Base-by-base conservation (phyloP, 352 stramenopile species). In the Globisporangium takayamanum region DNA sequence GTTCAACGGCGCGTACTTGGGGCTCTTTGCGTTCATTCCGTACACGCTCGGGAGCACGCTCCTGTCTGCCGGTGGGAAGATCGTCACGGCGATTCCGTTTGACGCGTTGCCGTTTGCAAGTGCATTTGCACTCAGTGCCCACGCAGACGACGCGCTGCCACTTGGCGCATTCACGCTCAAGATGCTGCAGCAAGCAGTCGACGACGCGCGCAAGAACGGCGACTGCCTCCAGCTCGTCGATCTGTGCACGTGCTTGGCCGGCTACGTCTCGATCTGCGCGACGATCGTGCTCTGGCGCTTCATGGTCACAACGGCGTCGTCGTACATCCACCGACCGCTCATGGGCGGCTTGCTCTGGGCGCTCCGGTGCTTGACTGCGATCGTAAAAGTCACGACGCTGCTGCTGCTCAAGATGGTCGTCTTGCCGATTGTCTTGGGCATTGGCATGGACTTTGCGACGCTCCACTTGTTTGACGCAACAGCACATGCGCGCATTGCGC, bases 331-430 rank as follows among this genome's bases (percentile, higher is more conserved):
- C 47, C 82, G 82, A 20, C 86, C 82, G 28, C 59, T 95, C 22
- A 88, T 95, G 71, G 80, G 83, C 26, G 86, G 86, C 12, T 63
- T 93, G 28, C 62, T 90, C 4, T 94, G 86, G 84, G 83, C 82
- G 12, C 50, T 95, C 42, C 80, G 82, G 12, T 95, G 84, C 46
- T 54, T 95, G 41, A 89, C 78, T 8, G 86, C 86, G 12, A 90
- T 95, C 44, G 89, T 97, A 11, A 98, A 99, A 67, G 95, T 99
- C 16, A 92, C 92, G 14, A 89, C 96, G 16, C 76, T 99, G 22
- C 67, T 99, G 25, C 81, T 98, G 63, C 78, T 98, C 37, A 99
- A 99, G 81, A 99, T 99, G 96, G 85, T 98, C 47, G 67, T 98
- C 36, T 71, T 99, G n/a, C 96, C 97, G 3, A 85, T 98, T 48